Percentiles rank a stretch among this genome's conserved stretches.
Evolutionary conservation across 805 yeast species (phyloP).

Genomic region (Yamadazyma phyllophila): DNA sequence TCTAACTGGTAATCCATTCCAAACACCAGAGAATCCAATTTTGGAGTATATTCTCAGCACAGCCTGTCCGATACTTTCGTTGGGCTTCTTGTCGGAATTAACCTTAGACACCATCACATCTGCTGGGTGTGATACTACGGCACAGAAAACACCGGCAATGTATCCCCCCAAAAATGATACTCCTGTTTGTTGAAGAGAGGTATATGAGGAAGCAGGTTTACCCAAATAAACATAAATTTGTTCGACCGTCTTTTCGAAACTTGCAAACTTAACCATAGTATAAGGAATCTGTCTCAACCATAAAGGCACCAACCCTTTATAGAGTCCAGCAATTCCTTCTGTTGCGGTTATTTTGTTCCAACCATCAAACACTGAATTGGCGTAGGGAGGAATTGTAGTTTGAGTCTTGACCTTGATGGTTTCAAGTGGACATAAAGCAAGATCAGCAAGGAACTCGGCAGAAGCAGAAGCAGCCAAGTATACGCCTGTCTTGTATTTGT

Average conservation of each 20-base stretch:
- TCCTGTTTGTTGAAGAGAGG: constrained; percentile 80
- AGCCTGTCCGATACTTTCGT: constrained; percentile 67
- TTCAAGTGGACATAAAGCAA: constrained; percentile 89
- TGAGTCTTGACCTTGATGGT: constrained; percentile 94
- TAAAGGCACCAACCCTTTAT: constrained; percentile 86
- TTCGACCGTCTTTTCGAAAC: constrained; percentile 89
- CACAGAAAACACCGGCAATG: constrained; percentile 96
- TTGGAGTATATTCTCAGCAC: constrained; percentile 69
- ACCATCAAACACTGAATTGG: constrained; percentile 62
- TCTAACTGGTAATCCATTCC: constrained; percentile 95
- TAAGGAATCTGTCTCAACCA: constrained; percentile 99
- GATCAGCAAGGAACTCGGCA: constrained; percentile 92
- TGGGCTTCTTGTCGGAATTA: constrained; percentile 64
- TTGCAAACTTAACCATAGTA: constrained; percentile 95
- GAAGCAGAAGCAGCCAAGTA: constrained; percentile 85
- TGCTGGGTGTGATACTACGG: constrained; percentile 96
- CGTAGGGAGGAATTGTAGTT: constrained; percentile 87
- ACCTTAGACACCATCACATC: constrained; percentile 97
- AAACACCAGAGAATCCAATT: constrained; percentile 87
- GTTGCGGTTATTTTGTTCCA: constrained; percentile 59
- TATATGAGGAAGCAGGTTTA: constrained; percentile 66
- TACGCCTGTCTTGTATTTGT: constrained; percentile 66
- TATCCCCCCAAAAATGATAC: constrained; percentile 95
- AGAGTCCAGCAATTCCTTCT: constrained; percentile 74
- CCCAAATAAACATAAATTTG: constrained; percentile 73